A percentile compares a stretch with the other conserved stretches of the same genome.
These are phyloP conservation scores for Coemansia sp. DNA, from an alignment of 371 early-diverging fungal genomes.

Conservation along the genomic window DNA sequence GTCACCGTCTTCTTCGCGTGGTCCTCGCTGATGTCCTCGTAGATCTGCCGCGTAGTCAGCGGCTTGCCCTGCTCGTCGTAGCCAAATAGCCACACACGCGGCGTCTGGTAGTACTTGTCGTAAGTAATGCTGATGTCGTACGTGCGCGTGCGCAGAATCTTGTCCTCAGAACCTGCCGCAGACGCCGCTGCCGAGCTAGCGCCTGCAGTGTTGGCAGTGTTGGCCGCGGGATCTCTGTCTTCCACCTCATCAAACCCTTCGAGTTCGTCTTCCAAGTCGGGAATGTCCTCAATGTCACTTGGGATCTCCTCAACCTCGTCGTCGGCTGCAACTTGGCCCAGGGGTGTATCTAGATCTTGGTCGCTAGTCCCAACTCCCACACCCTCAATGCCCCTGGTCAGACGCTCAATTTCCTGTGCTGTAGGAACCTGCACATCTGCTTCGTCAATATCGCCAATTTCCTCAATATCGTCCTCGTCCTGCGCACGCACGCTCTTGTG, in stretches of 20 bases:
- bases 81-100: conserved; percentile 94
- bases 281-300: conserved; percentile 80
- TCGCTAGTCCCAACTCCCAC: conserved; percentile 52
- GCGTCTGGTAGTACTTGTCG: conserved; percentile 98
- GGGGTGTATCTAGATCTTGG: conserved; percentile 51
- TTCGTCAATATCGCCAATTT: conserved; percentile 69
- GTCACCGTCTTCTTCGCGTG: conserved; percentile 98
- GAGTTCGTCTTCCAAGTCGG: conserved; percentile 86
- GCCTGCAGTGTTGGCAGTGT: conserved; percentile 17
- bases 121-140: conserved; percentile 97
- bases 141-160: conserved; percentile 89
- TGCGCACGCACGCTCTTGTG: conserved; percentile 43
- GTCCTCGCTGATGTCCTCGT: conserved; percentile 95
- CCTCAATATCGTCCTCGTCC: conserved; percentile 59
- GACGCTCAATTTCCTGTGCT: conserved; percentile 46
- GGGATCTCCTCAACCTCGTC: conserved; percentile 60
- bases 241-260: conserved; percentile 52
- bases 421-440: conserved; percentile 56
- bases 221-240: conserved; percentile 36
- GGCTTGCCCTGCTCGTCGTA: conserved; percentile 91
- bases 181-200: conserved; percentile 7
- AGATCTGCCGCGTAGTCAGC: conserved; percentile 80
- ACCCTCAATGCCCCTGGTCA: conserved; percentile 44
- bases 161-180: conserved; percentile 59
- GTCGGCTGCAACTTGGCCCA: conserved; percentile 49